phyloP scores from a whole-genome alignment of 164 flowering plant species.

The Vitis cinerea region DNA sequence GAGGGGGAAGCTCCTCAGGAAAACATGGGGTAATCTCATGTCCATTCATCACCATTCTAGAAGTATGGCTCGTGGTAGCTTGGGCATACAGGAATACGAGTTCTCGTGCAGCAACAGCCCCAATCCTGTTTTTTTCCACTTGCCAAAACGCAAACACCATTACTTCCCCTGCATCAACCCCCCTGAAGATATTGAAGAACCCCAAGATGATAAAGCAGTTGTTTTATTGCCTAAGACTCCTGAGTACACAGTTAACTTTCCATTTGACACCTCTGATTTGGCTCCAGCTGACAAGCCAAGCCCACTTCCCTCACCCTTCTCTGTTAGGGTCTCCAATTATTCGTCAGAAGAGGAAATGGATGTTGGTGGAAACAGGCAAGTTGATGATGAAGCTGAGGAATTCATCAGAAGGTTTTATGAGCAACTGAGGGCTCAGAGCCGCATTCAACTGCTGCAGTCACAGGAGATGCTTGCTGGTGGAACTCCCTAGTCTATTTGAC shows the following conservation, averaged over 20 bases:
- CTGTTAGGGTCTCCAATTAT: conserved; percentile 35
- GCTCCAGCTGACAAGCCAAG: conserved; percentile 30
- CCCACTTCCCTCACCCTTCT: conserved; percentile 35
- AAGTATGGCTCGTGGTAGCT: conserved; percentile 24
- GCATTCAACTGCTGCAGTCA: conserved; percentile 38
- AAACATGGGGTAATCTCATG: conserved; percentile 30
- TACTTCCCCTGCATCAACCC: conserved; percentile 55
- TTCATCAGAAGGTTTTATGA: conserved; percentile 58
- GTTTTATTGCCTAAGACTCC: conserved; percentile 41
- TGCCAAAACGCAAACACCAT: conserved; percentile 38
- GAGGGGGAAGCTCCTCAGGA: conserved; percentile 44
- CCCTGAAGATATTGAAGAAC: conserved; percentile 22
- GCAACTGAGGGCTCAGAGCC: conserved; percentile 46
- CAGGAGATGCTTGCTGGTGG: conserved; percentile 15
- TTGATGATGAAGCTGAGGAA: conserved; percentile 56
- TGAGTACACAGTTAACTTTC: conserved; percentile 29
- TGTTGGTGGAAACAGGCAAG: conserved; percentile 14
- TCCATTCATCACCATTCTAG: conserved; percentile 23
- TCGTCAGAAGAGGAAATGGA: conserved; percentile 37
- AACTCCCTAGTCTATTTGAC: background rate
- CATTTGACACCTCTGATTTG: conserved; percentile 13
- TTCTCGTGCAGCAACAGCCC: conserved; percentile 68
- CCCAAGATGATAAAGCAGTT: conserved; percentile 11
- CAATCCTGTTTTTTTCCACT: conserved; percentile 51
- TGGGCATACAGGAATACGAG: conserved; percentile 46